Evolutionary conservation across 441 rosid genomes (phyloP), one percentile per base, ranked within the genome.

Genomic region (Croton setiger): DNA sequence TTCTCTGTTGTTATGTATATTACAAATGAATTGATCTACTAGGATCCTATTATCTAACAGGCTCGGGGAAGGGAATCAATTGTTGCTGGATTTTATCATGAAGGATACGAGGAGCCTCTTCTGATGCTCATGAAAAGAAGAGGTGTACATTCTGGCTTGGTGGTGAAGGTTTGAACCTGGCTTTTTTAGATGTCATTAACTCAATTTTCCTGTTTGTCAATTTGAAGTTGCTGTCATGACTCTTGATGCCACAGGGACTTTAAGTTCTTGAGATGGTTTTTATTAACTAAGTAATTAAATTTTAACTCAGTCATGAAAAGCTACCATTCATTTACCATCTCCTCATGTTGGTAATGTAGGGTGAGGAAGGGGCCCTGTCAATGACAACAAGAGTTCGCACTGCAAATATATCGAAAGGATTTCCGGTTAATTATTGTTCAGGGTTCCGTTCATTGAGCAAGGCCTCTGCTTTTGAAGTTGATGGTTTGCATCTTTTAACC

Each of bases 91-190:
- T 94, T 94, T 79, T 94, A 86, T 82, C 98, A 94, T 33, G 96
- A 83, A 85, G 96, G 89, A 23, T 94, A 87, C 20, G 97, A 90
- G 78, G 97, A 92, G 64, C 88, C 98, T 54, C 87, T 94, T 75
- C 74, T 94, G 73, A 92, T 92, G 98, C 98, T 94, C 68, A 94
- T 94, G 98, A 92, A 88, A 82, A 84, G 97, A 83, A 86, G 98
- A 87, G 98, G 97, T 60, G 82, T 92, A 43, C 91, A 90, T 76
- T 87, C 96, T 60, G 97, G 98, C 76, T 82, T 94, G 81, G 97
- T 92, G 60, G 81, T 94, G 75, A 94, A 94, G 98, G 98, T 94
- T 52, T 23, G 78, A 68, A 57, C 23, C 79, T 79, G 70, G 63
- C 73, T 52, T 49, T 78, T 73, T 75, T 49, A 52, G 51, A 65